These are phyloP conservation scores for Pseudevernia furfuracea DNA, from an alignment of 495 filamentous ascomycete genomes.

Conservation along the genomic window DNA sequence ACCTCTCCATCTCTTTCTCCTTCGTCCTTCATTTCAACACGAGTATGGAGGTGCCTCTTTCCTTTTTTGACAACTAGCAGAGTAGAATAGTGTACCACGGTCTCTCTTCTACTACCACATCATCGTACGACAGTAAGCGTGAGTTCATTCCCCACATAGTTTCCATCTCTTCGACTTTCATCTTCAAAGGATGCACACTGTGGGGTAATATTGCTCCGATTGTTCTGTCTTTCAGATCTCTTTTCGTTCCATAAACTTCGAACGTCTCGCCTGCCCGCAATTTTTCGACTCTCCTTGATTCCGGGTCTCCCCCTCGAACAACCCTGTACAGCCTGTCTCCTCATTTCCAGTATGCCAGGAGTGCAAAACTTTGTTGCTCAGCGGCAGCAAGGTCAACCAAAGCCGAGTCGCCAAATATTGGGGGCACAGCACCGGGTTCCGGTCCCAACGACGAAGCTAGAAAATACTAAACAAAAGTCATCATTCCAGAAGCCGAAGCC, in stretches of 20 bases:
- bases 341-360: constrained; percentile 11
- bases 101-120: not conserved
- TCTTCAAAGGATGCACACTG: not conserved
- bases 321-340: not conserved
- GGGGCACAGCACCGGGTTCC: not conserved
- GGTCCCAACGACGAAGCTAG: constrained; percentile 10
- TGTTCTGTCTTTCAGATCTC: not conserved
- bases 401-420: constrained; percentile 1
- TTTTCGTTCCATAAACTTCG: not conserved
- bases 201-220: not conserved
- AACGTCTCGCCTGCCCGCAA: not conserved
- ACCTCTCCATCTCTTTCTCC: too few species aligned
- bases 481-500: not conserved
- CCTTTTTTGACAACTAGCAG: not conserved
- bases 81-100: not conserved
- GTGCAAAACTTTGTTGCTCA: constrained; percentile 14
- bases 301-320: not conserved
- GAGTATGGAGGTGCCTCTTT: not conserved
- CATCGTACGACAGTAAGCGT: not conserved
- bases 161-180: not conserved
- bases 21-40: not conserved
- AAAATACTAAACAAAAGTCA: not conserved
- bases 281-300: not conserved
- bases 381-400: constrained; percentile 4
- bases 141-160: not conserved